A percentile compares a stretch with the other conserved stretches of the same genome.
phyloP scores from a whole-genome alignment of 2,329 filamentous ascomycete genomes.

The Calonectria hawksworthii region DNA sequence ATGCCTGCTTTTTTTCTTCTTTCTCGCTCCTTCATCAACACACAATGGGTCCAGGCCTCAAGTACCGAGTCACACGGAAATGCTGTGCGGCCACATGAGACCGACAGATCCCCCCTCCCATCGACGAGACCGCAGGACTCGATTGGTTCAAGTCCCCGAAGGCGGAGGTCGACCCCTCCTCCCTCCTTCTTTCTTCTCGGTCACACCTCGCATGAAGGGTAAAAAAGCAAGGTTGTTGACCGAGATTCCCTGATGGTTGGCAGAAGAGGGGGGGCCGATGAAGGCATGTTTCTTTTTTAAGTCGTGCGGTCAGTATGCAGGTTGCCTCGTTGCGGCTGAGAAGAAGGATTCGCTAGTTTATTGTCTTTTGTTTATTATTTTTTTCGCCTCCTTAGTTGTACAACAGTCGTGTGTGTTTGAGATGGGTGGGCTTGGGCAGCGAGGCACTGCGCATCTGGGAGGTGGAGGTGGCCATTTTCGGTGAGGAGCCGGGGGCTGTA shows the following conservation, averaged over 20 bases:
- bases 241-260: not conserved
- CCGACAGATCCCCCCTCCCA: not conserved
- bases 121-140: not conserved
- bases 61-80: not conserved
- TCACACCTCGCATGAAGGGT: not conserved
- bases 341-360: not conserved
- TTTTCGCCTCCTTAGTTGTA: not conserved
- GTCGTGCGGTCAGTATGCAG: not conserved
- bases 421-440: conserved; percentile 12
- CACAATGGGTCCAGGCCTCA: not conserved
- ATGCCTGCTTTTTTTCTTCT: too few relatives aligned
- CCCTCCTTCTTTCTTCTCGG: not conserved
- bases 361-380: not conserved
- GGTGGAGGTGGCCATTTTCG: not conserved
- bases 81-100: not conserved
- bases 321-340: conserved; percentile 1
- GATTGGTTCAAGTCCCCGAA: not conserved
- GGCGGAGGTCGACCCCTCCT: not conserved
- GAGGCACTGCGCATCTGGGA: not conserved
- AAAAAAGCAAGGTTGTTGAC: not conserved
- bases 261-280: not conserved
- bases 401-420: not conserved
- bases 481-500: not conserved
- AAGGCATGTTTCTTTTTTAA: not conserved
- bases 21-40: not conserved